Conservation (phyloP, 2,329 filamentous ascomycete species). For the Lasiodiplodia theobromae region DNA sequence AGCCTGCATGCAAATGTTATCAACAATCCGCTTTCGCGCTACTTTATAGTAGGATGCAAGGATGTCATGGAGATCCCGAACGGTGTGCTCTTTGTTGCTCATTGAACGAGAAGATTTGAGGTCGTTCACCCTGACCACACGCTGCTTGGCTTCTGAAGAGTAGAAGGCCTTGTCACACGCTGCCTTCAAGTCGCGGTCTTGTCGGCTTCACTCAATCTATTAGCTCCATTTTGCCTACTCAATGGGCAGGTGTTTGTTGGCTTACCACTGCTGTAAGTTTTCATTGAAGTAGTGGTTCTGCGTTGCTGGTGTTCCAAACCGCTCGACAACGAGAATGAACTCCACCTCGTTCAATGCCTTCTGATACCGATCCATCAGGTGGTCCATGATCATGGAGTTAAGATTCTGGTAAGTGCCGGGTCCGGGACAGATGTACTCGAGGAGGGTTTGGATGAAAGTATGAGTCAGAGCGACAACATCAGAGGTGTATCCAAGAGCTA, state of each 20-base stretch:
- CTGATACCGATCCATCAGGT: constrained; percentile 56
- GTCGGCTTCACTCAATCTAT: background rate
- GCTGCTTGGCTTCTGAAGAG: background rate
- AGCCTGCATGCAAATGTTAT: constrained; percentile 67
- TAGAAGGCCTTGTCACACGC: background rate
- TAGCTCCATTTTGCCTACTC: background rate
- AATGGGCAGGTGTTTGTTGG: background rate
- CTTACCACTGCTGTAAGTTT: constrained; percentile 50
- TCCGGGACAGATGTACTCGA: constrained; percentile 56
- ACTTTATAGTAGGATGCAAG: constrained; percentile 69
- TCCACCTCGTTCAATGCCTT: constrained; percentile 57
- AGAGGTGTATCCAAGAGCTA: constrained; percentile 60
- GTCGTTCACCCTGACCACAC: constrained; percentile 5
- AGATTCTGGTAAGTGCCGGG: constrained; percentile 52
- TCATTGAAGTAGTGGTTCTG: constrained; percentile 62
- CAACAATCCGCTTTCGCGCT: constrained; percentile 67
- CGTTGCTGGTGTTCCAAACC: constrained; percentile 55
- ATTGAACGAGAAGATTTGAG: constrained; percentile 12
- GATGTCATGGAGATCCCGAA: constrained; percentile 66
- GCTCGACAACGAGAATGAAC: constrained; percentile 63
- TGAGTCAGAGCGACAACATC: constrained; percentile 62
- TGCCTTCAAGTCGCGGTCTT: background rate
- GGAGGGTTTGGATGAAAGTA: constrained; percentile 55
- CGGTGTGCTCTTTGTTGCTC: constrained; percentile 48
- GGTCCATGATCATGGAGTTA: constrained; percentile 52